phyloP scores from a whole-genome alignment of 305 asterid genomes.

The Monarda citriodora region DNA sequence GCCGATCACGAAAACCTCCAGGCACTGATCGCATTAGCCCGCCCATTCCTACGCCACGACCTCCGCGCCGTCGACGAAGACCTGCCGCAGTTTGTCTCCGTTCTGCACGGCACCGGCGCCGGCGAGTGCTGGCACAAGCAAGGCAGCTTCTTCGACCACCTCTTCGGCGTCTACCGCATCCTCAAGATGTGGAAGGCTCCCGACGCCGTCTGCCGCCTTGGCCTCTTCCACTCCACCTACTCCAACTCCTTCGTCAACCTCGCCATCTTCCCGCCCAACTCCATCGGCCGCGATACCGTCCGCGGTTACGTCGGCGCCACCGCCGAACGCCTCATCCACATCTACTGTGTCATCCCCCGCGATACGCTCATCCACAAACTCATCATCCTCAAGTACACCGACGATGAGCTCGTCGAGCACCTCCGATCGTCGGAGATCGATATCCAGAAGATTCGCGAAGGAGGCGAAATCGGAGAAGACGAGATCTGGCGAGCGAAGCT shows the following conservation, averaged over 20 bases:
- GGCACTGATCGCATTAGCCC: no score
- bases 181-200: slow-evolving; percentile 84
- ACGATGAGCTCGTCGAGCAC: slow-evolving; percentile 61
- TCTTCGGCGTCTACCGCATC: slow-evolving; percentile 64
- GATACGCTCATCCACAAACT: slow-evolving; percentile 58
- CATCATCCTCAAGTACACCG: slow-evolving; percentile 57
- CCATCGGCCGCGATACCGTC: slow-evolving; percentile 70
- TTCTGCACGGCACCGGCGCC: slow-evolving; percentile 70
- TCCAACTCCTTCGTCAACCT: slow-evolving; percentile 86
- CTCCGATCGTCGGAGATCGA: slow-evolving; percentile 47
- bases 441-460: slow-evolving; percentile 24
- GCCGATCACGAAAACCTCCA: no score
- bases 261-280: slow-evolving; percentile 81
- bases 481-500: slow-evolving; percentile 72
- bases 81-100: slow-evolving; percentile 64
- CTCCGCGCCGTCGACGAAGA: slow-evolving; percentile 45
- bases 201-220: slow-evolving; percentile 74
- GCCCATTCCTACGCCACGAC: slow-evolving; percentile 83
- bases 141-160: slow-evolving; percentile 80
- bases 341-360: slow-evolving; percentile 84
- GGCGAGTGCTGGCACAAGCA: slow-evolving; percentile 98
- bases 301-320: slow-evolving; percentile 62
- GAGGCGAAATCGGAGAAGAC: slow-evolving; percentile 25
- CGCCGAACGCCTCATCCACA: slow-evolving; percentile 72
- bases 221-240: slow-evolving; percentile 91